phyloP scores from a whole-genome alignment of 495 filamentous ascomycete genomes.

The Usnea hakonensis region DNA sequence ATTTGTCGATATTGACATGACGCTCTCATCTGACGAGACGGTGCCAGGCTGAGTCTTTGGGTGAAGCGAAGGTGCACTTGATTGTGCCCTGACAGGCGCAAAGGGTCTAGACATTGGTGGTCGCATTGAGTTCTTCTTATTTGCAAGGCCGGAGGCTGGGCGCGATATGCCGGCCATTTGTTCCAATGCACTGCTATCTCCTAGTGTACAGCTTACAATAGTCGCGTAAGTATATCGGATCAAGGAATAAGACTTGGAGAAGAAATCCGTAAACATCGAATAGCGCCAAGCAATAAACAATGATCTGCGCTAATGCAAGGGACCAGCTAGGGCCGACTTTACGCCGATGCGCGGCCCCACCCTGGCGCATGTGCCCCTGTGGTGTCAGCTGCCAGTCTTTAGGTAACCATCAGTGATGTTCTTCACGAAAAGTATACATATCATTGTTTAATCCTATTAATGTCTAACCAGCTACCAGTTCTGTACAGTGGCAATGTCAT shows the following conservation, averaged over 20 bases:
- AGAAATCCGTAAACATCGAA: slow-evolving; percentile 8
- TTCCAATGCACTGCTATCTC: neutral
- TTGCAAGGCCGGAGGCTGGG: slow-evolving; percentile 42
- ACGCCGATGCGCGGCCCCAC: neutral
- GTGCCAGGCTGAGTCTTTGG: slow-evolving; percentile 38
- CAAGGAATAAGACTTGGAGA: neutral
- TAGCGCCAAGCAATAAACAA: slow-evolving; percentile 13
- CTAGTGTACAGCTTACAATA: neutral
- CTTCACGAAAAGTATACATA: neutral
- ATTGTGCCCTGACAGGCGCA: slow-evolving; percentile 34
- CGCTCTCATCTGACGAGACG: slow-evolving; percentile 58
- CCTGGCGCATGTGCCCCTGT: neutral
- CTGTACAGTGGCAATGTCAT: slow-evolving; percentile 10
- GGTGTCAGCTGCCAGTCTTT: slow-evolving; percentile 5
- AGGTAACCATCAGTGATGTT: neutral
- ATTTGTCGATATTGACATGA: slow-evolving; percentile 46
- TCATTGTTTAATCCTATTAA: neutral
- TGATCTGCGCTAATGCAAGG: slow-evolving; percentile 6
- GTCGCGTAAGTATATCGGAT: neutral
- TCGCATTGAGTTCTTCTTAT: slow-evolving; percentile 49
- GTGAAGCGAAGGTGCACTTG: slow-evolving; percentile 36
- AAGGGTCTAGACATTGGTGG: slow-evolving; percentile 45
- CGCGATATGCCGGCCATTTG: slow-evolving; percentile 50
- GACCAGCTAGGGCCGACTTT: neutral
- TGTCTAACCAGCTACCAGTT: neutral